Evolutionary conservation across 345 rosid species (phyloP).

Genomic region (Hirschfeldia incana): DNA sequence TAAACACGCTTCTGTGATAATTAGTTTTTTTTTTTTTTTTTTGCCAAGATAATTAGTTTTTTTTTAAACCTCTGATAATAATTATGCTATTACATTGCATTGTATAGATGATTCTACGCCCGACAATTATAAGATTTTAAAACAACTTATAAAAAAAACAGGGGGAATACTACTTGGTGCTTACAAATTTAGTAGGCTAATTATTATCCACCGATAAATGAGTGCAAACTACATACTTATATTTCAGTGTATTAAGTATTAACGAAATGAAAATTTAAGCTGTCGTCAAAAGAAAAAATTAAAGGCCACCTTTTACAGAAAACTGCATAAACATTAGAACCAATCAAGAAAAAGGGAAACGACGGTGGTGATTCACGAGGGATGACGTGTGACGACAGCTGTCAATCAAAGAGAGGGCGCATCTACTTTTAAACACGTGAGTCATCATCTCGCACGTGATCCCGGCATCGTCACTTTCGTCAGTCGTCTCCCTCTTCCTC

Average conservation of each 20-base stretch:
- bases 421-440: conserved; percentile 60
- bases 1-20: neutral
- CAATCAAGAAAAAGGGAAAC: conserved; percentile 16
- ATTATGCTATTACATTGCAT: no score
- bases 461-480: conserved; percentile 26
- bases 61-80: no score
- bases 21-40: no score
- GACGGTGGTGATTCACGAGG: conserved; percentile 48
- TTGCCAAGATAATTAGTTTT: no score
- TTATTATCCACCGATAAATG: neutral
- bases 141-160: no score
- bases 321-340: conserved; percentile 1
- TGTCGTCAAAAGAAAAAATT: neutral
- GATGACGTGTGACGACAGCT: conserved; percentile 56
- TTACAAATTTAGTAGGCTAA: neutral
- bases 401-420: conserved; percentile 55
- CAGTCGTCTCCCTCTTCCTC: conserved; percentile 31
- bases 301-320: neutral
- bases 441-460: conserved; percentile 45
- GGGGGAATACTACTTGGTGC: no score
- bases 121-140: no score
- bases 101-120: no score
- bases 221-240: no score
- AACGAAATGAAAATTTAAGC: neutral
- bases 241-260: neutral